Evolutionary conservation across 345 rosid species (phyloP).

Genomic region (Gossypioides kirkii): DNA sequence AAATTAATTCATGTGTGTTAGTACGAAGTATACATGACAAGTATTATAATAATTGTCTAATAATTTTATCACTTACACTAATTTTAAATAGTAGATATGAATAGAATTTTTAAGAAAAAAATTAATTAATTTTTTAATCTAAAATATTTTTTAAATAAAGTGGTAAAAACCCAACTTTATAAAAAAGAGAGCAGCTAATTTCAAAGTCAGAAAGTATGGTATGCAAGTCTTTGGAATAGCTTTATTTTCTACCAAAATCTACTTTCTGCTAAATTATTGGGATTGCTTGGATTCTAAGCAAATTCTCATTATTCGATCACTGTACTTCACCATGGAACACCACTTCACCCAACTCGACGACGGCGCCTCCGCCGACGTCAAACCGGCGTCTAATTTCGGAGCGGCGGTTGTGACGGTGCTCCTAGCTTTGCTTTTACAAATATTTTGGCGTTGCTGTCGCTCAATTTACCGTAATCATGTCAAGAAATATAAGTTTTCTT

Average conservation of each 20-base stretch:
- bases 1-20: no score
- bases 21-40: no score
- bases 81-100: rapidly evolving
- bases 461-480: background rate
- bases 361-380: background rate
- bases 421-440: background rate
- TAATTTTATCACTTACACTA: rapidly evolving
- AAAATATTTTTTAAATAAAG: no score
- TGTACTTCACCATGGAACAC: background rate
- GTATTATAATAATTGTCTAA: rapidly evolving
- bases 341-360: background rate
- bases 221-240: background rate
- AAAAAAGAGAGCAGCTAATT: background rate
- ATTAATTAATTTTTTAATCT: no score
- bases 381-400: background rate
- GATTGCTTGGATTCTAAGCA: background rate
- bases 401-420: background rate
- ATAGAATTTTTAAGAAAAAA: no score
- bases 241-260: background rate
- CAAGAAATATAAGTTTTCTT: background rate
- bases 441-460: constrained; percentile 5
- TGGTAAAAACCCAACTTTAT: no score
- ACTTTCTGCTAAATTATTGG: background rate
- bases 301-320: background rate
- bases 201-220: no score